phyloP scores from a whole-genome alignment of 768 basidiomycete genomes.

The Mycena belliarum region DNA sequence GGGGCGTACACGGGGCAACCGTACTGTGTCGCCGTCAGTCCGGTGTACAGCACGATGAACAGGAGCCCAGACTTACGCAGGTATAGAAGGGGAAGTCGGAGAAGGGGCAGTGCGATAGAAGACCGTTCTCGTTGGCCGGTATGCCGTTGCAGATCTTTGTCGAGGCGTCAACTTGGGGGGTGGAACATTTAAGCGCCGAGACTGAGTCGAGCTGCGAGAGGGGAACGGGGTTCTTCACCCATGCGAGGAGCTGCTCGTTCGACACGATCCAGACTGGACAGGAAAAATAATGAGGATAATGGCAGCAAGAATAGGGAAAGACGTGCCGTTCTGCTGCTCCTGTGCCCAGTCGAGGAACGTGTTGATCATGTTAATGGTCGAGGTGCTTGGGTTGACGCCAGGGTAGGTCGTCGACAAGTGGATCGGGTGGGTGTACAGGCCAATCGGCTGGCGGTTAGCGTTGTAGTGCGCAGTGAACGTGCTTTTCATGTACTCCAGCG shows the following conservation, averaged over 20 bases:
- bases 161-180: constrained; percentile 56
- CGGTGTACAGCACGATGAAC: neutral
- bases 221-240: constrained; percentile 72
- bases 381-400: constrained; percentile 49
- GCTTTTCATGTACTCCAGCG: constrained; percentile 69
- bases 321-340: constrained; percentile 58
- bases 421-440: constrained; percentile 81
- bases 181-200: constrained; percentile 60
- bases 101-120: constrained; percentile 64
- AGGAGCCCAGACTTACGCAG: constrained; percentile 49
- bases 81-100: constrained; percentile 79
- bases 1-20: constrained; percentile 65
- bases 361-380: constrained; percentile 76
- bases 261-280: constrained; percentile 71
- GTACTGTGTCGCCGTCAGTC: constrained; percentile 45
- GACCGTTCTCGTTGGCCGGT: constrained; percentile 62
- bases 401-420: constrained; percentile 61
- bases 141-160: constrained; percentile 77
- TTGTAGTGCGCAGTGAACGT: constrained; percentile 78
- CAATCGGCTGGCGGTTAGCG: constrained; percentile 75
- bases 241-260: constrained; percentile 68
- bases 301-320: neutral
- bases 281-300: neutral
- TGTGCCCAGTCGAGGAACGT: constrained; percentile 83
- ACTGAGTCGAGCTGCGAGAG: constrained; percentile 56